phyloP scores from a whole-genome alignment of 768 basidiomycete species.

The Hygrophoropsis aurantiaca region DNA sequence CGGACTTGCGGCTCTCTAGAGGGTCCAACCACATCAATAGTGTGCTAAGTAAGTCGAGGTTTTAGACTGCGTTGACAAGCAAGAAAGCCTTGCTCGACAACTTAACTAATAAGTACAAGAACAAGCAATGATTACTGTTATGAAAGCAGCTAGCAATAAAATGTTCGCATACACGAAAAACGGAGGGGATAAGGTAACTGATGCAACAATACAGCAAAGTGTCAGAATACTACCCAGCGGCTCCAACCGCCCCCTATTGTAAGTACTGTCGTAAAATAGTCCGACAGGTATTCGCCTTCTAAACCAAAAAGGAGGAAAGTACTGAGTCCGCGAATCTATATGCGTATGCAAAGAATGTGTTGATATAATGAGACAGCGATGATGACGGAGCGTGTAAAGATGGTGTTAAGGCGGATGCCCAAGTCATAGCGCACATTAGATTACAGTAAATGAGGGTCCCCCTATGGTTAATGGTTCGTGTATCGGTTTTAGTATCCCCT shows the following conservation, averaged over 20 bases:
- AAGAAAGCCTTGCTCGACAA: slow-evolving; percentile 3
- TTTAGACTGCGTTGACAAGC: no score
- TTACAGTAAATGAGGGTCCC: no score
- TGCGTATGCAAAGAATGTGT: neutral
- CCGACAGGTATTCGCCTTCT: slow-evolving; percentile 4
- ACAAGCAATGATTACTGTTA: slow-evolving; percentile 1
- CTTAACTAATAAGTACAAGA: neutral
- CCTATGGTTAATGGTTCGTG: no score
- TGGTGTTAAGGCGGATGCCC: neutral
- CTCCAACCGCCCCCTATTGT: slow-evolving; percentile 1
- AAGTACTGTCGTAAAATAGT: slow-evolving; percentile 4
- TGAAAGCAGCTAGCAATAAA: neutral
- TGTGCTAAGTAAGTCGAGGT: no score
- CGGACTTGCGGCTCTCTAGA: no score
- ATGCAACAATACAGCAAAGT: slow-evolving; percentile 1
- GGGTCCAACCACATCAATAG: no score
- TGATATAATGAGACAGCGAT: slow-evolving; percentile 14
- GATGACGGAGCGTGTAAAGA: slow-evolving; percentile 5
- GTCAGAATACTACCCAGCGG: slow-evolving; percentile 7
- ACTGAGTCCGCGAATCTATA: slow-evolving; percentile 9
- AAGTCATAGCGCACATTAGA: slow-evolving; percentile 13
- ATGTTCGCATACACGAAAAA: slow-evolving; percentile 1
- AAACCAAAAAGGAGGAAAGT: neutral
- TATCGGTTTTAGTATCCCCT: slow-evolving; percentile 7
- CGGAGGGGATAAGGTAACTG: slow-evolving; percentile 2